Evolutionary conservation across 148 eudicot genomes (phyloP).

Genomic region (Euryodendron excelsum): DNA sequence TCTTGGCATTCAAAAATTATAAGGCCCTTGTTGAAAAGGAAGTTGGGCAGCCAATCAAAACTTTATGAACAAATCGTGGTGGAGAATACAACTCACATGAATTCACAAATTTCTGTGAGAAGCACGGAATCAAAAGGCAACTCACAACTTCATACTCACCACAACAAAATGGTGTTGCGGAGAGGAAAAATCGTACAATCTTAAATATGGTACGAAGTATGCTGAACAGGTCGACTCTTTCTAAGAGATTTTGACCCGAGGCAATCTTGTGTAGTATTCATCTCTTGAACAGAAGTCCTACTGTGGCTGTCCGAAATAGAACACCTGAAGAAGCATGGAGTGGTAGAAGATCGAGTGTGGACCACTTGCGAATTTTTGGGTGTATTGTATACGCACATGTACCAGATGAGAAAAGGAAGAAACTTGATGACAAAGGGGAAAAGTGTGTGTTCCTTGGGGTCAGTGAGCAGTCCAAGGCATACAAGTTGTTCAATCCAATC

Average conservation of each 20-base stretch:
- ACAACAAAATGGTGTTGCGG: slow-evolving; percentile 13
- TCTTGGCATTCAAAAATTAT: background rate
- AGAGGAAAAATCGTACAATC: slow-evolving; percentile 16
- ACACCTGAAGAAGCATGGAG: slow-evolving; percentile 17
- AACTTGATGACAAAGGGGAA: background rate
- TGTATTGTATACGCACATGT: slow-evolving; percentile 10
- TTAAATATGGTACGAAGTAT: background rate
- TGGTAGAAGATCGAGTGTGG: background rate
- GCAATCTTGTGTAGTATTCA: background rate
- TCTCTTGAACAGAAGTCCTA: slow-evolving; percentile 14
- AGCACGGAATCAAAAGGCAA: background rate
- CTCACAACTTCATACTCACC: background rate
- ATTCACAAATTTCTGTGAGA: background rate
- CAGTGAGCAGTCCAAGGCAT: too few species aligned
- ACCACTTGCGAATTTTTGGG: slow-evolving; percentile 13
- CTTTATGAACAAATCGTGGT: background rate
- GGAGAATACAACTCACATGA: slow-evolving; percentile 2
- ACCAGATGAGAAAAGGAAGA: background rate
- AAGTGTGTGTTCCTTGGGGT: too few species aligned
- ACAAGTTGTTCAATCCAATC: too few species aligned
- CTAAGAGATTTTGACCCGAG: slow-evolving; percentile 10
- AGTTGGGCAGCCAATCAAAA: background rate
- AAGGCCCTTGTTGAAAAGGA: background rate
- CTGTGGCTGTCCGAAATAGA: background rate
- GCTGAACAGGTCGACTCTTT: background rate